These are phyloP conservation scores for Immersiella caudata DNA, from an alignment of 495 filamentous ascomycete genomes.

Conservation along the genomic window DNA sequence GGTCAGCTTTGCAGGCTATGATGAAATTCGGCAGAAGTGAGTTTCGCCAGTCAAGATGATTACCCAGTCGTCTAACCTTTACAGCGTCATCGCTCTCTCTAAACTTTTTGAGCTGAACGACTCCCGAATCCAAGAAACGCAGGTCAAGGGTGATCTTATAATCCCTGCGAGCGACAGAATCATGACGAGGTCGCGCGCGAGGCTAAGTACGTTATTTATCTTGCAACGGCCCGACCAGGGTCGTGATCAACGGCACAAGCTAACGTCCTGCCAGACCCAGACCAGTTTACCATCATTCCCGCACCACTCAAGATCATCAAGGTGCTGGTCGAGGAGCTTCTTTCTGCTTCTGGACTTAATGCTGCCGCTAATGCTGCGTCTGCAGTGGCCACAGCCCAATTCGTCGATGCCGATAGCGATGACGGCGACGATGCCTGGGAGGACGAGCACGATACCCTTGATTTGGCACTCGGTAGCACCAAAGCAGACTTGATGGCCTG, in stretches of 20 bases:
- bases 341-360: constrained; percentile 57
- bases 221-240: not conserved
- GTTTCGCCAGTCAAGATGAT: constrained; percentile 24
- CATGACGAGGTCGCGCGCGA: constrained; percentile 87
- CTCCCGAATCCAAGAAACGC: constrained; percentile 72
- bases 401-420: constrained; percentile 59
- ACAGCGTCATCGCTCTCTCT: constrained; percentile 83
- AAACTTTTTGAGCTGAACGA: constrained; percentile 88
- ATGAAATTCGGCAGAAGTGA: constrained; percentile 94
- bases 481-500: constrained; percentile 80
- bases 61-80: constrained; percentile 38
- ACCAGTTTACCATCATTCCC: constrained; percentile 84
- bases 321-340: constrained; percentile 87
- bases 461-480: constrained; percentile 66
- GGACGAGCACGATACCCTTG: constrained; percentile 69
- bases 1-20: constrained; percentile 92
- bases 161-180: constrained; percentile 79
- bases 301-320: constrained; percentile 94
- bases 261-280: constrained; percentile 62
- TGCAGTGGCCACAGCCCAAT: constrained; percentile 52
- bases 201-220: constrained; percentile 56
- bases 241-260: constrained; percentile 1
- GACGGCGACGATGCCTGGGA: constrained; percentile 85
- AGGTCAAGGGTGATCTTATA: constrained; percentile 90
- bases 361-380: constrained; percentile 52